Conservation (phyloP, 192 early-diverging fungal genomes). For the Podila clonocystis region DNA sequence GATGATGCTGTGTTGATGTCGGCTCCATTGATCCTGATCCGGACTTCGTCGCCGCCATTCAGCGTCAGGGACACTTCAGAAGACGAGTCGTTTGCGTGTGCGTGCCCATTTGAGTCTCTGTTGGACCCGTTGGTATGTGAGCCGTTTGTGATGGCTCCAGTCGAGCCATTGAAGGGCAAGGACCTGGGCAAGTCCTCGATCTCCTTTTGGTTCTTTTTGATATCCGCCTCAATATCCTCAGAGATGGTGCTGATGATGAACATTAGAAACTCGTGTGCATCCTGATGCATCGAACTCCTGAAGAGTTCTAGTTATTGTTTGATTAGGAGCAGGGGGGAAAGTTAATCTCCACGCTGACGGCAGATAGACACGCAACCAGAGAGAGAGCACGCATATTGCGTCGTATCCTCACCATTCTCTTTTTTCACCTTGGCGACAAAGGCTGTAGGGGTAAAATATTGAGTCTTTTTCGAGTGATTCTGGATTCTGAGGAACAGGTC, state of each 20-base stretch:
- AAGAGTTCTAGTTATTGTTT: slow-evolving; percentile 79
- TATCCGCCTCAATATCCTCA: slow-evolving; percentile 81
- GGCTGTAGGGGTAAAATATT: slow-evolving; percentile 82
- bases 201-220: slow-evolving; percentile 60
- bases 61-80: slow-evolving; percentile 37
- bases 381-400: too few relatives aligned
- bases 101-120: neutral
- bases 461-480: slow-evolving; percentile 83
- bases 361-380: too few relatives aligned
- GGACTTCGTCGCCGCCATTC: slow-evolving; percentile 41
- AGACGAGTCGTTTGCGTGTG: slow-evolving; percentile 8
- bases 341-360: neutral
- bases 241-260: slow-evolving; percentile 92
- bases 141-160: slow-evolving; percentile 10
- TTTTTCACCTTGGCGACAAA: slow-evolving; percentile 93
- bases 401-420: slow-evolving; percentile 78
- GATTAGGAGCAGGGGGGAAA: slow-evolving; percentile 2
- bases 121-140: neutral
- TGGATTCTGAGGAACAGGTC: slow-evolving; percentile 88
- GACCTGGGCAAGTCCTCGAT: slow-evolving; percentile 26
- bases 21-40: slow-evolving; percentile 43
- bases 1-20: slow-evolving; percentile 29
- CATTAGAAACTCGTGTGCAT: slow-evolving; percentile 99
- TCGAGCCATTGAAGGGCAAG: neutral
- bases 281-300: slow-evolving; percentile 94